Evolutionary conservation across 1,139 yeast genomes (phyloP).

Genomic region (Saccharomyces hybrid): DNA sequence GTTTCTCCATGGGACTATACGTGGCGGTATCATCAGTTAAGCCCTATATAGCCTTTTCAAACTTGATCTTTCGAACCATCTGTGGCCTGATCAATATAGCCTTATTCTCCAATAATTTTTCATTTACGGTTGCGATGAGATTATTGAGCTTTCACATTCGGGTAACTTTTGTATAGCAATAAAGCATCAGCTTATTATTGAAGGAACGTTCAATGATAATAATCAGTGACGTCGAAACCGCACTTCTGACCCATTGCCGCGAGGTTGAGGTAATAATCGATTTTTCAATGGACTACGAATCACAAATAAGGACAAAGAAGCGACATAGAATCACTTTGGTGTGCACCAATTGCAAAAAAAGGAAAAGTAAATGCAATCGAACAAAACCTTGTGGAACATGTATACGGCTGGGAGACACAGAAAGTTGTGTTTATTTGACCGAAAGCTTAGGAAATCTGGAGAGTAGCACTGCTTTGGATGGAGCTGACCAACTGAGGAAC

Average conservation of each 20-base stretch:
- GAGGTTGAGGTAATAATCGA: not conserved
- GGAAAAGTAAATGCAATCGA: conserved; percentile 34
- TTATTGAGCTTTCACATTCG: not conserved
- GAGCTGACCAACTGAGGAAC: not conserved
- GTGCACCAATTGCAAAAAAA: conserved; percentile 33
- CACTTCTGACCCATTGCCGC: no score
- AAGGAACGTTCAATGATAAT: not conserved
- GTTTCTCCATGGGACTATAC: conserved; percentile 51
- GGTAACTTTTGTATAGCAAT: not conserved
- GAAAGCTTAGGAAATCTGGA: not conserved
- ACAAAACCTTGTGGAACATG: conserved; percentile 32
- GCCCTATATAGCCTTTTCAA: not conserved
- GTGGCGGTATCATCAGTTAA: conserved; percentile 33
- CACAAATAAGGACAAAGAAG: conserved; percentile 7
- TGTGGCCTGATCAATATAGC: no score
- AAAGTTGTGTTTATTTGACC: conserved; percentile 21
- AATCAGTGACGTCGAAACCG: not conserved
- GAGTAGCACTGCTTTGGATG: not conserved
- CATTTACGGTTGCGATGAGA: not conserved
- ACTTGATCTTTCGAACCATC: no score
- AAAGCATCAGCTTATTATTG: not conserved
- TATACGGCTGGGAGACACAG: conserved; percentile 19
- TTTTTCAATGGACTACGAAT: not conserved
- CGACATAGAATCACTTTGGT: conserved; percentile 29
- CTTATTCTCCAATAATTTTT: not conserved